Base-by-base conservation (phyloP, 2,329 filamentous ascomycete species). In the Trichoderma sp. region DNA sequence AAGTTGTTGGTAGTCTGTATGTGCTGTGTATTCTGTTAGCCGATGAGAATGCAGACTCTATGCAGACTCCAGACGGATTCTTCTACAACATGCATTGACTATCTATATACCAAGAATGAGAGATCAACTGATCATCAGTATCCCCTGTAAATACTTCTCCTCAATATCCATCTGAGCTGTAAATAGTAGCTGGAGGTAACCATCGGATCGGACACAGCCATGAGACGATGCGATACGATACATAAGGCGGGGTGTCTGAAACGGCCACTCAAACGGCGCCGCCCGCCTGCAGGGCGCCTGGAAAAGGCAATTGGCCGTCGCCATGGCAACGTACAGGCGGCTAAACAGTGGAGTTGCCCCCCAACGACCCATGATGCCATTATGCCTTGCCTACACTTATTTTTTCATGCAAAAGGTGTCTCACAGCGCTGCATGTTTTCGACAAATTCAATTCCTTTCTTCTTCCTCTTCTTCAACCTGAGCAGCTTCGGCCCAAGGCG, bases 401-500 rank as follows among this genome's bases (percentile, higher is more conserved):
- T 20, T 67, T 59, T 68, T 59, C 53, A 68, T 50, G 55, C 65
- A 68, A 63, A 71, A 71, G 68, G 32, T 71, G 68, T 66, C 62
- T 71, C 68, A 71, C 30, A 32, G 62, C 68, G 50, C 59, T 63
- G 39, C 57, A 63, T 17, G 30, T 70, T 43, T 36, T 39, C 17
- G 20, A 53, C 47, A 53, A 53, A 36, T 58, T 58, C 53, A 53
- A 36, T 58, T 64, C 53, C 23, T 30, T 39, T 43, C 39, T 43
- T 43, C 50, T 70, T 47, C 34, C 39, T 64, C 43, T 64, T 64
- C 61, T 43, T 28, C 15, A 57, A 39, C 55, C 28, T 9, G 13
- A 9, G 57, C 26, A 58, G 17, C n/a, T 34, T 34, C 17, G 3
- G 28, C 6, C 23, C 50, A 57, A 62, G 39, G 28, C 66, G 39